A percentile compares a stretch with the other conserved stretches of the same genome.
Evolutionary conservation across 2,329 filamentous ascomycete genomes (phyloP).

Genomic region (Didymella pomorum): DNA sequence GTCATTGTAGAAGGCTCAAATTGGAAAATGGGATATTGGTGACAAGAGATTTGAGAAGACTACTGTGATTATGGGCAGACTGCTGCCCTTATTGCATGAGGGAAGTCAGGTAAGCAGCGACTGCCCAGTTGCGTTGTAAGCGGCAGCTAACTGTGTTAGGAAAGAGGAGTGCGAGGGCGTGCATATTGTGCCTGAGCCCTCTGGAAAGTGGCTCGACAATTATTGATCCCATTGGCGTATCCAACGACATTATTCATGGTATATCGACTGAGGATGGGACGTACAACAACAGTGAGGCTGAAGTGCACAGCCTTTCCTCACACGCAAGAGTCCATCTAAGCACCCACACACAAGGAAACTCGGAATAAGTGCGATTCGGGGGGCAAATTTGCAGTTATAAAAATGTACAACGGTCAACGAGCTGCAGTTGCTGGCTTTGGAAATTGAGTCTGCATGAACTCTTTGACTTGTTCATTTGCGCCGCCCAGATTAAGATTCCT

Average conservation of each 20-base stretch:
- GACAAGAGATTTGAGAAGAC: neutral
- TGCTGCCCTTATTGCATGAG: neutral
- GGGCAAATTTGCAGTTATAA: no score
- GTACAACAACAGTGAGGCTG: no score
- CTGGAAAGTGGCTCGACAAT: no score
- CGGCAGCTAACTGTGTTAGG: neutral
- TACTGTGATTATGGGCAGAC: no score
- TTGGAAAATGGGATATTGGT: neutral
- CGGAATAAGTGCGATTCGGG: no score
- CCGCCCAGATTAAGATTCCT: slow-evolving; percentile 26
- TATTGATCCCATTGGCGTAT: no score
- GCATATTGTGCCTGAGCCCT: no score
- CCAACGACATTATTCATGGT: no score
- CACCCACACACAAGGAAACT: no score
- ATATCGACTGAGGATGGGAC: no score
- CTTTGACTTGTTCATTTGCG: slow-evolving; percentile 47
- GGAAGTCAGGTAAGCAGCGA: neutral
- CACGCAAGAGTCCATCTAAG: no score
- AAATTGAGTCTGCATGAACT: slow-evolving; percentile 37
- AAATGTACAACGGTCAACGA: neutral
- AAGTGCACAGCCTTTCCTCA: no score
- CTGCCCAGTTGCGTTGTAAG: neutral
- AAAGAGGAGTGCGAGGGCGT: neutral
- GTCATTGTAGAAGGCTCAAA: neutral
- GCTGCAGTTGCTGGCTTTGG: neutral